Percentiles rank a stretch among this genome's conserved stretches.
Conservation (phyloP, 768 basidiomycete species). For the Xerocomellus chrysenteron region DNA sequence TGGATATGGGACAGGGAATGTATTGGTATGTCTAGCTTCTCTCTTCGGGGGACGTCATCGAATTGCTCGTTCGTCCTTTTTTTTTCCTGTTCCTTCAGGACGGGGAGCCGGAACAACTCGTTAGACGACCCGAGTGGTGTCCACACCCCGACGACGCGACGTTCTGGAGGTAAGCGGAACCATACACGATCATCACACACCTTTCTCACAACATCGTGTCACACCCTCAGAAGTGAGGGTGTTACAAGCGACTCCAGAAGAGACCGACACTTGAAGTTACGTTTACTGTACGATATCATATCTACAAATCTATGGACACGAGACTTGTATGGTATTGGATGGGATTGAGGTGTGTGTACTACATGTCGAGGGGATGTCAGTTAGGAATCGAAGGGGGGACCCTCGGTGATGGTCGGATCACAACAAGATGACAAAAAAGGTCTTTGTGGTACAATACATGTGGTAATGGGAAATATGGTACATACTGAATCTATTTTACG, state of each 20-base stretch:
- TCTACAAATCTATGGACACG: not conserved
- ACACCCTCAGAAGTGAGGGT: constrained; percentile 36
- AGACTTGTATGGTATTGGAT: too few species aligned
- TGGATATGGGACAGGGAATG: not conserved
- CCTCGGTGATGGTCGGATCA: too few species aligned
- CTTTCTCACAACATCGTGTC: not conserved
- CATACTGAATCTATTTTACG: too few species aligned
- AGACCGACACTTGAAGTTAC: constrained; percentile 24
- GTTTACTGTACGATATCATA: not conserved
- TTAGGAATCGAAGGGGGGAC: too few species aligned
- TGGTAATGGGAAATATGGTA: too few species aligned
- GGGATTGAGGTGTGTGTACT: too few species aligned
- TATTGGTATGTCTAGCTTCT: not conserved
- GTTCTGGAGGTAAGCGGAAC: not conserved
- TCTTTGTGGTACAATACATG: too few species aligned
- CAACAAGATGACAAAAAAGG: too few species aligned
- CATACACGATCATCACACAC: not conserved
- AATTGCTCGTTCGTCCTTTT: not conserved
- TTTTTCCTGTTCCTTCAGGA: not conserved
- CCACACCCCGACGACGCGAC: not conserved
- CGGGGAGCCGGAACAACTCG: not conserved
- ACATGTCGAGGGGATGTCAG: too few species aligned
- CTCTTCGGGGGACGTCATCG: not conserved
- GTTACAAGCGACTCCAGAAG: constrained; percentile 47
- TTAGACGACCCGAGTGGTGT: not conserved